Evolutionary conservation across 306 rosid genomes (phyloP).

Genomic region (Dryas alaskensis): DNA sequence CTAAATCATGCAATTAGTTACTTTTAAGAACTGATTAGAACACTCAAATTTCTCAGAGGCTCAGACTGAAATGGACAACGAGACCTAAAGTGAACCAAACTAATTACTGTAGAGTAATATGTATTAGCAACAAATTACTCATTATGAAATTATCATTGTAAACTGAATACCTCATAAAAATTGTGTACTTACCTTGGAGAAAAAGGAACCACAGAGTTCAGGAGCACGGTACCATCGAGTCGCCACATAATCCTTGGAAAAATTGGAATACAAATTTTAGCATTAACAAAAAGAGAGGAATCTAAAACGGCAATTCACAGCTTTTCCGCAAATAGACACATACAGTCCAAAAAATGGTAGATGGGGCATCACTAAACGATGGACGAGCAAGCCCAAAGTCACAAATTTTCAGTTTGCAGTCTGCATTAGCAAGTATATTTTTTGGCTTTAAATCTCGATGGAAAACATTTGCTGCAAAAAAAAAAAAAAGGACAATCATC

Average conservation of each 20-base stretch:
- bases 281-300: neutral
- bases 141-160: neutral
- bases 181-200: constrained; percentile 48
- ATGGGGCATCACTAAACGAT: constrained; percentile 54
- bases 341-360: constrained; percentile 72
- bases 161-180: neutral
- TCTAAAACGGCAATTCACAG: neutral
- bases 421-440: constrained; percentile 72
- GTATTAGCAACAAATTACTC: neutral
- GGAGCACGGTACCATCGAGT: constrained; percentile 83
- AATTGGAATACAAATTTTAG: neutral
- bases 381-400: constrained; percentile 76
- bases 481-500: neutral
- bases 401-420: constrained; percentile 68
- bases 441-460: constrained; percentile 74
- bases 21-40: no score
- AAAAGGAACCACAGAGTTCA: constrained; percentile 70
- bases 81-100: no score
- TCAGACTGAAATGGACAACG: no score
- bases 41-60: no score
- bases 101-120: no score
- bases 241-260: constrained; percentile 64
- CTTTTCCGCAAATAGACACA: constrained; percentile 16
- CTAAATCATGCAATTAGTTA: no score
- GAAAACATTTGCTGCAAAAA: constrained; percentile 47